Conservation (phyloP, 1,284 basidiomycete species). For the Salmacisia buchloeana region DNA sequence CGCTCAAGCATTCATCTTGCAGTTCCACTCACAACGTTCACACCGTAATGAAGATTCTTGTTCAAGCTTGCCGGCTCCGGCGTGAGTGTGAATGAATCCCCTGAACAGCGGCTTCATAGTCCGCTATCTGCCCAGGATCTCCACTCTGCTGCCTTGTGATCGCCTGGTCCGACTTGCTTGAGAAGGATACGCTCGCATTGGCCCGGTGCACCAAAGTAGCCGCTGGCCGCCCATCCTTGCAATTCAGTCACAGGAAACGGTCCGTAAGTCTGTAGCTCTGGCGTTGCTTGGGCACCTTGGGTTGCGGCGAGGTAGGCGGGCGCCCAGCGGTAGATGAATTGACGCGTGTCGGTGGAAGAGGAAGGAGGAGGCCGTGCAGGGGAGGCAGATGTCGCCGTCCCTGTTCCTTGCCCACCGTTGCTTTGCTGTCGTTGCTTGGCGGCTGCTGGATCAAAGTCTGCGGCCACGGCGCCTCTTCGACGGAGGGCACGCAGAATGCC, state of each 20-base stretch:
- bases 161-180: not conserved
- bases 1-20: no score
- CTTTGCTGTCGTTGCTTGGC: no score
- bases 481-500: slow-evolving; percentile 33
- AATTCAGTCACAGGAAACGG: slow-evolving; percentile 33
- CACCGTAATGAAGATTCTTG: no score
- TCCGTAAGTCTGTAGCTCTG: slow-evolving; percentile 38
- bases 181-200: slow-evolving; percentile 34
- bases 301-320: slow-evolving; percentile 35
- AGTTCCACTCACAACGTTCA: no score
- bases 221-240: slow-evolving; percentile 32
- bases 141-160: no score
- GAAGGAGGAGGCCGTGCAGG: not conserved
- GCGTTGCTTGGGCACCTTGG: slow-evolving; percentile 18
- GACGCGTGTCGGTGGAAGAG: not conserved
- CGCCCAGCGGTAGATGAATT: slow-evolving; percentile 45
- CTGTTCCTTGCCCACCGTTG: no score
- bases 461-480: slow-evolving; percentile 34
- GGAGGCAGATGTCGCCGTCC: not conserved
- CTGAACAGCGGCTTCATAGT: no score
- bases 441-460: slow-evolving; percentile 42
- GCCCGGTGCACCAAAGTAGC: slow-evolving; percentile 39
- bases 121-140: no score
- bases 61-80: no score
- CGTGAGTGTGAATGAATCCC: no score